Conservation (phyloP, 2,329 filamentous ascomycete genomes). For the Alternaria infectoria region DNA sequence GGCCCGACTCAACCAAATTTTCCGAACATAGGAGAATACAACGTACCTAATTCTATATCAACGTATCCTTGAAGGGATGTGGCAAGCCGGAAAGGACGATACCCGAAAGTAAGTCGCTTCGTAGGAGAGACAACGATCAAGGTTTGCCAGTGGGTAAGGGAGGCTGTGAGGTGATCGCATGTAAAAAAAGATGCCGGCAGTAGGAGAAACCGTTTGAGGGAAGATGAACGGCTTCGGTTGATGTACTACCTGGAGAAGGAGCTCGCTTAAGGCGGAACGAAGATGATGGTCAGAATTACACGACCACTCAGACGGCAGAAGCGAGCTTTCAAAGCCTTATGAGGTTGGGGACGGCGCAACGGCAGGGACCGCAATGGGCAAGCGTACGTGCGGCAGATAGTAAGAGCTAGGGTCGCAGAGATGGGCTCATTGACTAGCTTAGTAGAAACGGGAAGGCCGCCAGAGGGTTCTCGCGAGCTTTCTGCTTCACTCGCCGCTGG, state of each 20-base stretch:
- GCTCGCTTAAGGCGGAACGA: conserved; percentile 49
- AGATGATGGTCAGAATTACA: conserved; percentile 44
- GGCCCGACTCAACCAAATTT: conserved; percentile 10
- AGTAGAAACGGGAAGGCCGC: conserved; percentile 38
- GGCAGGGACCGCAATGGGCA: conserved; percentile 33
- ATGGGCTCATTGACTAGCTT: conserved; percentile 31
- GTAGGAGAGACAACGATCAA: conserved; percentile 22
- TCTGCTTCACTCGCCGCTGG: conserved; percentile 46
- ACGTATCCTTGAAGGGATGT: conserved; percentile 28
- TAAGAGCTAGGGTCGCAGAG: conserved; percentile 25
- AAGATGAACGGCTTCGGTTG: conserved; percentile 43
- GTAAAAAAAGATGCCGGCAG: conserved; percentile 47
- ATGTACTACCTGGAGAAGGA: conserved; percentile 35
- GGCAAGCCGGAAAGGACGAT: conserved; percentile 39
- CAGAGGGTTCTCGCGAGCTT: conserved; percentile 35
- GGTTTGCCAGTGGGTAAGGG: conserved; percentile 43
- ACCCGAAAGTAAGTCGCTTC: conserved; percentile 38
- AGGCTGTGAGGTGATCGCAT: conserved; percentile 34
- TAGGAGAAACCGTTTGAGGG: conserved; percentile 34
- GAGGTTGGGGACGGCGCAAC: conserved; percentile 41
- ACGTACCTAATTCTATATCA: conserved; percentile 48
- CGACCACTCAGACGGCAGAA: conserved; percentile 44
- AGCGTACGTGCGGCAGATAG: conserved; percentile 33
- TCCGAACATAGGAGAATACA: conserved; percentile 20
- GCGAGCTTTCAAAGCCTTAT: conserved; percentile 38